Percentiles rank a stretch among this genome's conserved stretches.
Evolutionary conservation across 257 asterid species (phyloP).

Genomic region (Gardenia jasminoides): DNA sequence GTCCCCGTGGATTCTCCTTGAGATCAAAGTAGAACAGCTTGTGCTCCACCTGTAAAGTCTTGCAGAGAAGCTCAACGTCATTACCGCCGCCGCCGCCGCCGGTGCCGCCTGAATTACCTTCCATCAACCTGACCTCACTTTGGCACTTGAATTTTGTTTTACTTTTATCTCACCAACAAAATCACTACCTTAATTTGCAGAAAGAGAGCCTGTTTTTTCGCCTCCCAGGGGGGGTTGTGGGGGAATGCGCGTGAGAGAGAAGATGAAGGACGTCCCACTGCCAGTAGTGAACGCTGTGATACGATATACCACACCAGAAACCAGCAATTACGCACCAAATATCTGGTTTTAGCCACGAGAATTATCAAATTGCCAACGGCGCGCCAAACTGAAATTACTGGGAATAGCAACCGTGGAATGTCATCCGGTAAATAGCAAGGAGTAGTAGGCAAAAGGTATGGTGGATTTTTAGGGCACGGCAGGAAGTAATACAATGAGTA

Average conservation of each 20-base stretch:
- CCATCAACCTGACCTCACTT: conserved; percentile 31
- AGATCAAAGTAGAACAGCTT: conserved; percentile 95
- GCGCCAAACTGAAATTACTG: not conserved
- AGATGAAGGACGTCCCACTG: not conserved
- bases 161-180: too few relatives aligned
- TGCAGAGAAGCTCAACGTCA: conserved; percentile 84
- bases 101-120: conserved; percentile 66
- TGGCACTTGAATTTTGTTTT: not conserved
- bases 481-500: too few relatives aligned
- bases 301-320: too few relatives aligned
- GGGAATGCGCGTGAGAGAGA: too few relatives aligned
- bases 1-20: conserved; percentile 97
- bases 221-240: too few relatives aligned
- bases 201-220: not conserved
- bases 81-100: conserved; percentile 73
- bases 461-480: not conserved
- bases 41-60: conserved; percentile 94
- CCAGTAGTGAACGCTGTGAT: not conserved
- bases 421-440: not conserved
- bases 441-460: not conserved
- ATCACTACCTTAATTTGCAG: not conserved
- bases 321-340: too few relatives aligned
- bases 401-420: not conserved
- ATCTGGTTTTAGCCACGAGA: too few relatives aligned
- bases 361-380: not conserved